phyloP scores from a whole-genome alignment of 202 grass and related monocot genomes.

The Alloteropsis angusta region DNA sequence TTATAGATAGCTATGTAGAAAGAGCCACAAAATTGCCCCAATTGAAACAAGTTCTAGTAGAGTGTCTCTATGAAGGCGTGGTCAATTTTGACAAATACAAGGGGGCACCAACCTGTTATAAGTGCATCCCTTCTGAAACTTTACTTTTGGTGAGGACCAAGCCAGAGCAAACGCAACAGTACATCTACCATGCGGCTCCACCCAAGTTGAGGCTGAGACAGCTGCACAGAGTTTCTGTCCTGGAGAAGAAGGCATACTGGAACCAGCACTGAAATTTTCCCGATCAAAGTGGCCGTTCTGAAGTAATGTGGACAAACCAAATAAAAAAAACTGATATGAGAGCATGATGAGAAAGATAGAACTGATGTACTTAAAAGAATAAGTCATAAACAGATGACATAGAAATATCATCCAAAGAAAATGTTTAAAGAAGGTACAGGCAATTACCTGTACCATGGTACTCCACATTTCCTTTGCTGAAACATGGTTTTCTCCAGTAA shows the following conservation, averaged over 20 bases:
- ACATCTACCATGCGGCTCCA: slow-evolving; percentile 88
- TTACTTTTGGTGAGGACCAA: slow-evolving; percentile 98
- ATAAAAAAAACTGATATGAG: neutral
- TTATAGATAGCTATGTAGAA: neutral
- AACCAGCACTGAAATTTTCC: slow-evolving; percentile 59
- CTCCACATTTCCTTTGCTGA: slow-evolving; percentile 86
- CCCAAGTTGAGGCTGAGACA: slow-evolving; percentile 86
- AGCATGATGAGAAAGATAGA: neutral
- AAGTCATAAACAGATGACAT: neutral
- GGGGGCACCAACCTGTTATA: slow-evolving; percentile 64
- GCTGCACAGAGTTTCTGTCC: slow-evolving; percentile 77
- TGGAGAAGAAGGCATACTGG: slow-evolving; percentile 59
- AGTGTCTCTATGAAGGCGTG: neutral
- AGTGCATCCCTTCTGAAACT: slow-evolving; percentile 91
- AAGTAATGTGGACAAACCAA: neutral
- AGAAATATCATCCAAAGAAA: neutral
- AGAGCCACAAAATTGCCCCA: neutral
- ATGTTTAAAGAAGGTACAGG: neutral
- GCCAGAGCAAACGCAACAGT: slow-evolving; percentile 79
- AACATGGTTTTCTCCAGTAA: slow-evolving; percentile 58
- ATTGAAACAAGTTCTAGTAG: neutral
- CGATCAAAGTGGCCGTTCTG: slow-evolving; percentile 72
- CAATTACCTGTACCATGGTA: slow-evolving; percentile 64
- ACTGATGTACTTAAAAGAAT: neutral
- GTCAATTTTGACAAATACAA: slow-evolving; percentile 14